Conservation (phyloP, 192 early-diverging fungal genomes). For the Haplosporangium gracile region DNA sequence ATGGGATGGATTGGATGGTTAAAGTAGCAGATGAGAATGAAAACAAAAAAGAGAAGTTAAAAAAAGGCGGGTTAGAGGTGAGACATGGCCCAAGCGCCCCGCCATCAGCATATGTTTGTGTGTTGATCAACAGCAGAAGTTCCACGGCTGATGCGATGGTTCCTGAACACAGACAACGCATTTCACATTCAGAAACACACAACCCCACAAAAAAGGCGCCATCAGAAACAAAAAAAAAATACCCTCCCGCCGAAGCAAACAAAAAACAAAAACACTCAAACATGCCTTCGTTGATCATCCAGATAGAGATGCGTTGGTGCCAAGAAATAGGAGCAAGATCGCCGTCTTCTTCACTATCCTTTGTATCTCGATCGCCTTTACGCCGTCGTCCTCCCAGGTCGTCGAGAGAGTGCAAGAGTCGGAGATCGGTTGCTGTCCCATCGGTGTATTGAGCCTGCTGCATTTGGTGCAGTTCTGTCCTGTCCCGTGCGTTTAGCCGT, state of each 20-base stretch:
- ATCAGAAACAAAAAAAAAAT: not conserved
- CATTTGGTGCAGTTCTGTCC: not conserved
- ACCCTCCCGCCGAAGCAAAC: not conserved
- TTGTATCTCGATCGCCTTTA: not conserved
- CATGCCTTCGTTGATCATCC: conserved; percentile 63
- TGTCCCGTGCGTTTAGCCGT: not conserved
- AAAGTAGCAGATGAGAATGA: too few species aligned
- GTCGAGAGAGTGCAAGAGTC: not conserved
- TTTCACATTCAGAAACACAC: not conserved
- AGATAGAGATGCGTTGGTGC: conserved; percentile 54
- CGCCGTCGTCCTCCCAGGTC: not conserved
- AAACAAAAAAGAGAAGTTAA: too few species aligned
- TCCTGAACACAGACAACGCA: too few species aligned
- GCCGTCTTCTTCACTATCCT: not conserved
- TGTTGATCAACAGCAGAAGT: too few species aligned
- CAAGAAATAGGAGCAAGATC: conserved; percentile 16
- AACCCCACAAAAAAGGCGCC: not conserved
- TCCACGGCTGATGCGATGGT: too few species aligned
- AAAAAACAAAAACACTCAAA: not conserved
- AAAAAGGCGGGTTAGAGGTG: too few species aligned
- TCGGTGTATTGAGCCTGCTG: not conserved
- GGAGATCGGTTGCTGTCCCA: not conserved
- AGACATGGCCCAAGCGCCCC: too few species aligned
- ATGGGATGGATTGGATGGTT: too few species aligned
- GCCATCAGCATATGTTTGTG: too few species aligned